phyloP scores from a whole-genome alignment of 192 early-diverging fungal species.

The Rhizoclosmatium globosum region DNA sequence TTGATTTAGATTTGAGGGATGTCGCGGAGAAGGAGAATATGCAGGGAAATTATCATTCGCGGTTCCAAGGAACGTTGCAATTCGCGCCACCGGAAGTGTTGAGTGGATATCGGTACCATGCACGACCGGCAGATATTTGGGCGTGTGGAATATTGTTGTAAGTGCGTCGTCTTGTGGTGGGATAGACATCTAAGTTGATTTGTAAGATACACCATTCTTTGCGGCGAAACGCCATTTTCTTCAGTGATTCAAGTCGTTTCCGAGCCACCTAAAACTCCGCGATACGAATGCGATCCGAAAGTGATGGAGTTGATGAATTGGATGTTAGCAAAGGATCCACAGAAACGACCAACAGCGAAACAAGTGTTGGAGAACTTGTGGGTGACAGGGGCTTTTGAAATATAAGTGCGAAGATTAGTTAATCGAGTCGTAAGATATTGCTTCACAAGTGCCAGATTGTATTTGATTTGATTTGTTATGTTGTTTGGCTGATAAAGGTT shows the following conservation, averaged over 20 bases:
- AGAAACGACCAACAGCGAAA: conserved; percentile 62
- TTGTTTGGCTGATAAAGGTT: too few relatives aligned
- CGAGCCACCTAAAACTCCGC: conserved; percentile 50
- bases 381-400: conserved; percentile 41
- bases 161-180: conserved; percentile 42
- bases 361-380: conserved; percentile 69
- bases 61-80: conserved; percentile 70
- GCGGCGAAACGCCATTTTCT: conserved; percentile 67
- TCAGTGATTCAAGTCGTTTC: conserved; percentile 58
- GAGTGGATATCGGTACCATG: conserved; percentile 53
- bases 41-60: background rate
- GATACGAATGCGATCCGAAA: conserved; percentile 52
- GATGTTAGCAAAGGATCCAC: conserved; percentile 67
- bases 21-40: conserved; percentile 20
- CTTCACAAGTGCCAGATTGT: too few relatives aligned
- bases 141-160: conserved; percentile 74
- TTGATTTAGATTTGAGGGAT: too few relatives aligned
- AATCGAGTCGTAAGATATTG: too few relatives aligned
- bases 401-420: background rate
- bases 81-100: conserved; percentile 77
- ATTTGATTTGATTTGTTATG: too few relatives aligned
- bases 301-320: conserved; percentile 65
- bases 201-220: conserved; percentile 15
- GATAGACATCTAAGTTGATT: conserved; percentile 44
- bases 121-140: conserved; percentile 72